These are phyloP conservation scores for Cyclotella kingstonii DNA, from an alignment of 108 stramenopile species.

Conservation along the genomic window DNA sequence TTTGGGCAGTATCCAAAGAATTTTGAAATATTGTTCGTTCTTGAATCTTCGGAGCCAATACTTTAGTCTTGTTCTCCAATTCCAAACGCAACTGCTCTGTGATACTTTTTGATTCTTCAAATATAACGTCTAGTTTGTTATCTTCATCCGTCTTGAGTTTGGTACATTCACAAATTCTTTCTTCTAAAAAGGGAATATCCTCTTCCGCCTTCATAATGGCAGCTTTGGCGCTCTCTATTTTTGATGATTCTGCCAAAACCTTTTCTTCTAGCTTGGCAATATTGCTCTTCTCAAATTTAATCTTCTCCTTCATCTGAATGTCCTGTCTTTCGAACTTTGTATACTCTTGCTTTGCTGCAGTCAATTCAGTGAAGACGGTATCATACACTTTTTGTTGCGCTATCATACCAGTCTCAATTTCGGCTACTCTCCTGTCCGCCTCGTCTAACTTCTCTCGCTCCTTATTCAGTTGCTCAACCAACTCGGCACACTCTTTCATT, in stretches of 20 bases:
- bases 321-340: slow-evolving; percentile 87
- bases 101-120: slow-evolving; percentile 67
- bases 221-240: slow-evolving; percentile 44
- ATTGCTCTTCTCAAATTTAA: slow-evolving; percentile 80
- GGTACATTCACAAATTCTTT: slow-evolving; percentile 45
- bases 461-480: slow-evolving; percentile 42
- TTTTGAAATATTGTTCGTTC: slow-evolving; percentile 75
- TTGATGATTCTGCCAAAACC: slow-evolving; percentile 63
- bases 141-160: slow-evolving; percentile 62
- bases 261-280: slow-evolving; percentile 78
- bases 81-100: slow-evolving; percentile 82
- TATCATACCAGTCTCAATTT: slow-evolving; percentile 61
- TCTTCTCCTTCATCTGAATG: slow-evolving; percentile 90
- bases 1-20: slow-evolving; percentile 76
- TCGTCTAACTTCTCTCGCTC: slow-evolving; percentile 45
- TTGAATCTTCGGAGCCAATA: slow-evolving; percentile 81
- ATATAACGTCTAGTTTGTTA: slow-evolving; percentile 69
- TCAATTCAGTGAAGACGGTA: slow-evolving; percentile 52
- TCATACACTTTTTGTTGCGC: slow-evolving; percentile 70
- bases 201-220: slow-evolving; percentile 58
- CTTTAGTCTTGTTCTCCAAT: slow-evolving; percentile 86
- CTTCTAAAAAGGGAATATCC: slow-evolving; percentile 70
- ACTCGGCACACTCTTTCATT: slow-evolving; percentile 41
- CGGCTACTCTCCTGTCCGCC: slow-evolving; percentile 53
- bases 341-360: slow-evolving; percentile 84